Percentiles rank a stretch among this genome's conserved stretches.
Evolutionary conservation across 345 rosid genomes (phyloP).

Genomic region (Pistacia atlantica): DNA sequence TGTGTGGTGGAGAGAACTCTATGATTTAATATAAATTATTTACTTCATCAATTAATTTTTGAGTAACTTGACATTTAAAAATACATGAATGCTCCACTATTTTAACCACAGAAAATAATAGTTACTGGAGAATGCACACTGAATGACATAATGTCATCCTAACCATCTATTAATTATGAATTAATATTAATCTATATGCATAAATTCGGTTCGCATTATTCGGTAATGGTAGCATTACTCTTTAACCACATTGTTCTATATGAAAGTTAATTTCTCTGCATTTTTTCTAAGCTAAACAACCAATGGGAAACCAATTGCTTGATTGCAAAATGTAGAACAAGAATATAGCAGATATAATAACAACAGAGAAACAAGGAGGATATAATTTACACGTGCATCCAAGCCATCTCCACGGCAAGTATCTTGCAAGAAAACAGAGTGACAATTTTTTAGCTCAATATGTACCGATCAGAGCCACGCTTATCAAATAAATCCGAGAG

Average conservation of each 20-base stretch:
- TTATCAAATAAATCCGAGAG: slow-evolving; percentile 24
- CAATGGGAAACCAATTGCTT: background rate
- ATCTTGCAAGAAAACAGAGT: background rate
- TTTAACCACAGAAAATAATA: too few relatives aligned
- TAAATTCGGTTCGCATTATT: too few relatives aligned
- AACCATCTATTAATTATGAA: too few relatives aligned
- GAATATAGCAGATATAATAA: background rate
- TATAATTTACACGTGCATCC: slow-evolving; percentile 13
- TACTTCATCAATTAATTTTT: background rate
- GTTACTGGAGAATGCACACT: too few relatives aligned
- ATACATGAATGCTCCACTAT: background rate
- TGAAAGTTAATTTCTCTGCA: background rate
- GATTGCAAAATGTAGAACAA: background rate
- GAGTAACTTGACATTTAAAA: background rate
- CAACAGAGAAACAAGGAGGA: background rate
- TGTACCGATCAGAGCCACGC: slow-evolving; percentile 12
- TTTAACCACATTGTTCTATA: background rate
- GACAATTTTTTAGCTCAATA: background rate
- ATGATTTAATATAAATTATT: background rate
- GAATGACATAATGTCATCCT: too few relatives aligned
- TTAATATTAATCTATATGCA: too few relatives aligned
- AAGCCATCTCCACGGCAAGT: background rate
- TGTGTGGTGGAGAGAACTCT: background rate
- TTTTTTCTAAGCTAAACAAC: slow-evolving; percentile 4
- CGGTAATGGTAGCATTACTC: too few relatives aligned